These are phyloP conservation scores for Rhododendron griersonianum DNA, from an alignment of 148 eudicot species.

Conservation along the genomic window DNA sequence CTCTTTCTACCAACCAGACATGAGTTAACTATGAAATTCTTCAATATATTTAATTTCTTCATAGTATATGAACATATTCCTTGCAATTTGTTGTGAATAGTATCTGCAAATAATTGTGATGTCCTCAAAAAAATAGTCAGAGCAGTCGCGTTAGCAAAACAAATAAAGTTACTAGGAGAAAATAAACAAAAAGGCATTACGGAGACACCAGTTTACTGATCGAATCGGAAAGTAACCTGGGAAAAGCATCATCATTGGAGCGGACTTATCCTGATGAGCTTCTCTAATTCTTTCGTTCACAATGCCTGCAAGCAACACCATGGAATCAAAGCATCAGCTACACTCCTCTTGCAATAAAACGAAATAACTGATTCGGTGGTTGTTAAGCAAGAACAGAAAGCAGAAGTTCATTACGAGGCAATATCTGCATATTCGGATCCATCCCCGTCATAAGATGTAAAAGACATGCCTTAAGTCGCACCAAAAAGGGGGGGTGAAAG, in stretches of 20 bases:
- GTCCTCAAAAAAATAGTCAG: not conserved
- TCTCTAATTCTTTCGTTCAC: slow-evolving; percentile 81
- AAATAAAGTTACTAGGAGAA: not conserved
- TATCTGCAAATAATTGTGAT: not conserved
- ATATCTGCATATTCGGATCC: not conserved
- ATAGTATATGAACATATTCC: not conserved
- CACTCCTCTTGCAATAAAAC: not conserved
- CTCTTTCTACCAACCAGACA: not conserved
- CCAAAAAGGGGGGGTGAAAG: not conserved
- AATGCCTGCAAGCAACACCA: slow-evolving; percentile 49
- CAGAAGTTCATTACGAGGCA: not conserved
- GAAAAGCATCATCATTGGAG: slow-evolving; percentile 91
- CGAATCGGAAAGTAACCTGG: slow-evolving; percentile 53
- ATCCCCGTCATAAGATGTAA: not conserved
- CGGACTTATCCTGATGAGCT: slow-evolving; percentile 61
- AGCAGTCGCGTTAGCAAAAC: not conserved
- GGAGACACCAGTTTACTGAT: not conserved
- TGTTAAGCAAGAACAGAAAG: not conserved
- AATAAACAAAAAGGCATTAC: not conserved
- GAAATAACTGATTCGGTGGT: not conserved
- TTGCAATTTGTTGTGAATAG: not conserved
- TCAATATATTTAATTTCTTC: not conserved
- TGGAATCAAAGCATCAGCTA: not conserved
- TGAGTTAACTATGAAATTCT: not conserved
- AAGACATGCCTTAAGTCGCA: not conserved